phyloP scores from a whole-genome alignment of 2,329 filamentous ascomycete genomes.

The Stromatinia cepivora region DNA sequence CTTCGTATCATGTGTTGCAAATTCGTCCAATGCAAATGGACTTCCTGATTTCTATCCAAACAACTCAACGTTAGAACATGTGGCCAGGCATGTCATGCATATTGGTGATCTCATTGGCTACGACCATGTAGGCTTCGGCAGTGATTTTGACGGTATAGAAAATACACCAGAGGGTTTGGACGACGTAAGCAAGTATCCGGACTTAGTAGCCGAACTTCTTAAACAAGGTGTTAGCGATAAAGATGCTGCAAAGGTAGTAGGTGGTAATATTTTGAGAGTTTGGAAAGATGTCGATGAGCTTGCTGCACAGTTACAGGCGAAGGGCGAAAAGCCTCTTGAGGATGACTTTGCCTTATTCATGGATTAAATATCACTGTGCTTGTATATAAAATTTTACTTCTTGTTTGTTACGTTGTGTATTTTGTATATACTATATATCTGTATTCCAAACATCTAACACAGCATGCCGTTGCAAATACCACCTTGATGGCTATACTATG shows the following conservation, averaged over 20 bases:
- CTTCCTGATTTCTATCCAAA: constrained; percentile 66
- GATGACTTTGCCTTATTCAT: constrained; percentile 48
- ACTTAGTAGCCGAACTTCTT: constrained; percentile 73
- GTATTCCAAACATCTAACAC: background rate
- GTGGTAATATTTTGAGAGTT: constrained; percentile 79
- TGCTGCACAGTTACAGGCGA: constrained; percentile 62
- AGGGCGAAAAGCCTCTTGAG: constrained; percentile 50
- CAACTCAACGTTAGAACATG: constrained; percentile 73
- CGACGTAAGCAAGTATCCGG: constrained; percentile 81
- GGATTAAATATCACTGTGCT: background rate
- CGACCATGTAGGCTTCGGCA: constrained; percentile 83
- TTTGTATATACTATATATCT: background rate
- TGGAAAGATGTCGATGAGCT: constrained; percentile 78
- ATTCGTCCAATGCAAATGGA: constrained; percentile 58
- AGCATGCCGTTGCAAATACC: background rate
- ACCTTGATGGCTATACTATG: background rate
- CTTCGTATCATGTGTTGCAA: constrained; percentile 70
- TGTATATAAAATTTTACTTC: background rate
- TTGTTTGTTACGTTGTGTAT: background rate
- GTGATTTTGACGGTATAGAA: constrained; percentile 81
- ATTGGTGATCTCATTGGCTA: constrained; percentile 84
- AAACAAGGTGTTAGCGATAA: constrained; percentile 70
- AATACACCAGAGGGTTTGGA: constrained; percentile 71
- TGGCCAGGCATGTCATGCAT: constrained; percentile 77
- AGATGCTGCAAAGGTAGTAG: constrained; percentile 73